Base-by-base conservation (phyloP, 345 rosid species). In the Salix viminalis region DNA sequence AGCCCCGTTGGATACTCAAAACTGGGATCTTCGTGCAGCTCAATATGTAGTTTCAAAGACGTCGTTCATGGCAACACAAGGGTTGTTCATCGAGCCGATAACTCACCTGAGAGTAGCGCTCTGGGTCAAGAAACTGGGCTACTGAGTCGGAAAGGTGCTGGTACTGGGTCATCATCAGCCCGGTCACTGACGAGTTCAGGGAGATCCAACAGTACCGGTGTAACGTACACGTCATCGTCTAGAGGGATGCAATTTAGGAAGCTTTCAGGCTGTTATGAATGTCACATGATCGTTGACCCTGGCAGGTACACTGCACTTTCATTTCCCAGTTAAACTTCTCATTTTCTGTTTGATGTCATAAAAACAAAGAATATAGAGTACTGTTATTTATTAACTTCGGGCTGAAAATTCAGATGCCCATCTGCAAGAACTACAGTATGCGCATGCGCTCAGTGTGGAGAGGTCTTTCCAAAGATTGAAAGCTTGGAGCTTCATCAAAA, bases 401-500 rank as follows among this genome's bases (percentile, higher is more conserved):
- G 70, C 9, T 46, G 19, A n/a, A 28, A 60, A 71, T 32, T 46
- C 79, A 96, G 98, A 91, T 87, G 85, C 74, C 96, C 97, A 4
- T 72, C 90, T 44, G 89, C 97, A 56, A 88, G 99, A 74, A 79
- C 82, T 76, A 87, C 90, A 74, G 83, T 96, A 13, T 83, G 90
- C 85, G 80, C 94, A 48, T 95, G 99, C 81, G 71, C 94, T 21
- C 96, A 90, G 70, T 96, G 99, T 42, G 99, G 98, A 42, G 99
- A 96, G 84, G 92, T 96, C 69, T 96, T 96, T 80, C 94, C 97
- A 0, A 93, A 93, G 87, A 79, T 86, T 67, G 99, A 93, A 85
- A 93, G 94, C 90, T 83, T 96, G 82, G 99, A 96, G 81, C 93
- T 93, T 78, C 99, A 96, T 79, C 99, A 96, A 82, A 92, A 90